phyloP scores from a whole-genome alignment of 805 yeast species.

The Yarrowia keelungensis region DNA sequence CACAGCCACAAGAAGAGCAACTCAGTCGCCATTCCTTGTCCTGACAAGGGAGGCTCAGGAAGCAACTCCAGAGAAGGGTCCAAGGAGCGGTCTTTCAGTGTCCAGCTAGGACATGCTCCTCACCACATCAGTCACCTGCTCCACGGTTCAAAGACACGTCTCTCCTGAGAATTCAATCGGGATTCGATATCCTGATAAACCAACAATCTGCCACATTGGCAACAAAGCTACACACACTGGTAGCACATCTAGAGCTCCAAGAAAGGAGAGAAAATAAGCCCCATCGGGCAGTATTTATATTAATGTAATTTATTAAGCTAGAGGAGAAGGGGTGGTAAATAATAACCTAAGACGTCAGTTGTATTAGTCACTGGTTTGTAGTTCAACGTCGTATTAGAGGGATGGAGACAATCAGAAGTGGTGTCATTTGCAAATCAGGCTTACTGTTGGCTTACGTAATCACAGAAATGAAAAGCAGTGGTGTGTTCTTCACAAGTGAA shows the following conservation, averaged over 20 bases:
- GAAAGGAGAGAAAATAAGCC: conserved; percentile 1
- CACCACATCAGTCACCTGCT: conserved; percentile 10
- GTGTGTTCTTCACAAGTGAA: too few species aligned
- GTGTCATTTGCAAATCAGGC: too few species aligned
- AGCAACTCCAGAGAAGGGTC: conserved; percentile 12
- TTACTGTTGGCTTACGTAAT: too few species aligned
- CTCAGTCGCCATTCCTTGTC: conserved; percentile 13
- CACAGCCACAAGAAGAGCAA: conserved; percentile 17
- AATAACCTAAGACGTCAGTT: too few species aligned
- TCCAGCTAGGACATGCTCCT: conserved; percentile 19
- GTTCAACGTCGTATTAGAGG: too few species aligned
- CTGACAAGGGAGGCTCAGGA: conserved; percentile 11
- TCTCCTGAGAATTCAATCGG: not conserved
- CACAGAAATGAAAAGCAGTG: too few species aligned
- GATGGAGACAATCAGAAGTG: too few species aligned
- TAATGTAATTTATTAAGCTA: conserved; percentile 19
- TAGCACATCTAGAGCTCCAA: not conserved
- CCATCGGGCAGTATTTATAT: conserved; percentile 18
- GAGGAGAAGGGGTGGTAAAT: too few species aligned
- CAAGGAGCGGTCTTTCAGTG: conserved; percentile 22
- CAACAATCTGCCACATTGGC: too few species aligned
- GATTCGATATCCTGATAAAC: too few species aligned
- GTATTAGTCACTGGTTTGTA: too few species aligned
- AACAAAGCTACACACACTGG: too few species aligned
- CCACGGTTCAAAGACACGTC: conserved; percentile 14